These are phyloP conservation scores for Crithidia expoeki DNA, from an alignment of 208 protist genomes.

Conservation along the genomic window DNA sequence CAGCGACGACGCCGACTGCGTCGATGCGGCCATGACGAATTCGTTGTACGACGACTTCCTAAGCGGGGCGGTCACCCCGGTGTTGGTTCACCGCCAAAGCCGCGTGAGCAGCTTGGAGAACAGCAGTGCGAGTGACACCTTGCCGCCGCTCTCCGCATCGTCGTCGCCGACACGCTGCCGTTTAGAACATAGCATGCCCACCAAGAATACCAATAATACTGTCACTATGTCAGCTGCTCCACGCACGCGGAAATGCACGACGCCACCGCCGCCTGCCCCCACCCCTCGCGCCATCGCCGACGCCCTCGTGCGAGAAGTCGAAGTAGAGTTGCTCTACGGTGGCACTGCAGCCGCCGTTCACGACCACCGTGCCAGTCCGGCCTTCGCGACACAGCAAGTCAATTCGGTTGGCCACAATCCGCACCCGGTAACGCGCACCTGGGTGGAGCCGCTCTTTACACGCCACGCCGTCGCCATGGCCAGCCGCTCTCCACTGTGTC, in stretches of 20 bases:
- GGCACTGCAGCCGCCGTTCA: constrained; percentile 5
- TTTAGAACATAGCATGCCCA: background rate
- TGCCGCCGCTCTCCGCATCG: background rate
- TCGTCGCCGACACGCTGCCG: background rate
- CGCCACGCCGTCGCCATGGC: constrained; percentile 62
- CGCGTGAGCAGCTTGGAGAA: background rate
- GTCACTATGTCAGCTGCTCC: too few relatives aligned
- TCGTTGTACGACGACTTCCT: background rate
- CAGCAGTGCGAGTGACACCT: constrained; percentile 7
- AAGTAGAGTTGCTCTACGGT: constrained; percentile 35
- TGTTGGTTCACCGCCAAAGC: background rate
- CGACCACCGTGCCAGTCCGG: background rate
- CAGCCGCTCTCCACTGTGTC: constrained; percentile 54
- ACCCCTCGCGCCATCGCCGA: constrained; percentile 23
- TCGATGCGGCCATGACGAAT: too few relatives aligned
- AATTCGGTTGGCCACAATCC: too few relatives aligned
- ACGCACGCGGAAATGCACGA: too few relatives aligned
- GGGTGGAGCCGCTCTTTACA: constrained; percentile 77
- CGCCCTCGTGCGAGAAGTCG: constrained; percentile 38
- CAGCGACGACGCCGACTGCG: too few relatives aligned
- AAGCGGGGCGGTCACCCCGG: background rate
- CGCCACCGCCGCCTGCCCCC: background rate
- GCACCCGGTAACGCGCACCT: constrained; percentile 48
- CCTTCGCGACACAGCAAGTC: too few relatives aligned
- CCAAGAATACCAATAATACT: too few relatives aligned